Evolutionary conservation across 148 eudicot species (phyloP).

Genomic region (Vaccinium vitisidaea): DNA sequence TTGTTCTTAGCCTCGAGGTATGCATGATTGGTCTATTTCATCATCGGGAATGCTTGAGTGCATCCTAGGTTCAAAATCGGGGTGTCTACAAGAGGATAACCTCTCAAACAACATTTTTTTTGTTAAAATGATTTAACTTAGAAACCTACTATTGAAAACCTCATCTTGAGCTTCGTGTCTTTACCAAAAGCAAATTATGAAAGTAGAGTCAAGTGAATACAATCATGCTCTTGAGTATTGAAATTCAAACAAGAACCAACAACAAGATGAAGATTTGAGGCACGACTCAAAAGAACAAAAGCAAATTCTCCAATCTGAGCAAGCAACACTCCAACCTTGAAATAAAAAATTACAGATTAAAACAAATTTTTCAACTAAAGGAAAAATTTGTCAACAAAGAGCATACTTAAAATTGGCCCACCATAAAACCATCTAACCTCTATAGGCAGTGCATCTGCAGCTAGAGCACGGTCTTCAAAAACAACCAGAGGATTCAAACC

Average conservation of each 20-base stretch:
- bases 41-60: no score
- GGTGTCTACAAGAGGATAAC: constrained; percentile 9
- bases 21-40: no score
- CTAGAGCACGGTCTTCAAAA: no score
- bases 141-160: neutral
- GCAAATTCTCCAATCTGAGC: constrained; percentile 99
- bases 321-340: constrained; percentile 86
- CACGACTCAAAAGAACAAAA: constrained; percentile 91
- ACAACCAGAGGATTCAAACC: no score
- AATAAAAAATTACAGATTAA: constrained; percentile 13
- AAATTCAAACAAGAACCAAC: constrained; percentile 15
- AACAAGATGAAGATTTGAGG: constrained; percentile 85
- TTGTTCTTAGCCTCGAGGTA: no score
- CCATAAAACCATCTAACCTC: no score
- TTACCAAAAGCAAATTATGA: neutral
- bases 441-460: no score
- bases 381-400: neutral
- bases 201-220: neutral
- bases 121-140: neutral
- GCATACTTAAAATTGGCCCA: constrained; percentile 17
- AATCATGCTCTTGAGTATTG: neutral
- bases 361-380: neutral
- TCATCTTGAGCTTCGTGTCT: neutral
- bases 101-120: neutral
- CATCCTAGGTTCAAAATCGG: no score